Evolutionary conservation across 2,329 filamentous ascomycete genomes (phyloP).

Genomic region (Remersonia thermophila): DNA sequence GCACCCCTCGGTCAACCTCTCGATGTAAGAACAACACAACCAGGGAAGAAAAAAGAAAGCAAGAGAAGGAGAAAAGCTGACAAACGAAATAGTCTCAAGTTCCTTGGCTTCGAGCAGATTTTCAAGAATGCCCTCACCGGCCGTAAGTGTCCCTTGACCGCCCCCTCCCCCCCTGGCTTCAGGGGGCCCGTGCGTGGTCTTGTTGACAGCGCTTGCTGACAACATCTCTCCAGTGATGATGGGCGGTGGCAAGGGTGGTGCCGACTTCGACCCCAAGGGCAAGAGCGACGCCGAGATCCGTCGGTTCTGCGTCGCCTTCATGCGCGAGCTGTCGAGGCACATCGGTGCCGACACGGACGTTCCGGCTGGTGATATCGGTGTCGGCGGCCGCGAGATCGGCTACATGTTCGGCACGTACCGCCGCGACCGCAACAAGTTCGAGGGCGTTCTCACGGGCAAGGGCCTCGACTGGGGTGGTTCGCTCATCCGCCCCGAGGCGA

Average conservation of each 20-base stretch:
- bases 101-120: conserved; percentile 97
- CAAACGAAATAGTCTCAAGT: conserved; percentile 54
- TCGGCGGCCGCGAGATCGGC: conserved; percentile 82
- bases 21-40: conserved; percentile 33
- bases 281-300: conserved; percentile 97
- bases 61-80: background rate
- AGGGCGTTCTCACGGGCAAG: conserved; percentile 94
- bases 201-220: conserved; percentile 15
- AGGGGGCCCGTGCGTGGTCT: too few species aligned
- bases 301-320: conserved; percentile 91
- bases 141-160: conserved; percentile 46
- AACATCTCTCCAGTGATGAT: conserved; percentile 54
- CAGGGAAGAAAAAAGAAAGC: background rate
- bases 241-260: conserved; percentile 94
- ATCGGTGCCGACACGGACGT: conserved; percentile 95
- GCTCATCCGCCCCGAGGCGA: conserved; percentile 88
- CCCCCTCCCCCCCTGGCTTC: too few species aligned
- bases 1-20: conserved; percentile 76
- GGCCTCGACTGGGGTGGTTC: conserved; percentile 84
- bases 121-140: conserved; percentile 99
- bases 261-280: conserved; percentile 98
- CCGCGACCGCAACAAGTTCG: conserved; percentile 77
- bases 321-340: conserved; percentile 90
- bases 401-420: conserved; percentile 94
- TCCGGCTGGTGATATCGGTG: conserved; percentile 93